These are phyloP conservation scores for Sisymbrium irio DNA, from an alignment of 345 rosid genomes.

Conservation along the genomic window DNA sequence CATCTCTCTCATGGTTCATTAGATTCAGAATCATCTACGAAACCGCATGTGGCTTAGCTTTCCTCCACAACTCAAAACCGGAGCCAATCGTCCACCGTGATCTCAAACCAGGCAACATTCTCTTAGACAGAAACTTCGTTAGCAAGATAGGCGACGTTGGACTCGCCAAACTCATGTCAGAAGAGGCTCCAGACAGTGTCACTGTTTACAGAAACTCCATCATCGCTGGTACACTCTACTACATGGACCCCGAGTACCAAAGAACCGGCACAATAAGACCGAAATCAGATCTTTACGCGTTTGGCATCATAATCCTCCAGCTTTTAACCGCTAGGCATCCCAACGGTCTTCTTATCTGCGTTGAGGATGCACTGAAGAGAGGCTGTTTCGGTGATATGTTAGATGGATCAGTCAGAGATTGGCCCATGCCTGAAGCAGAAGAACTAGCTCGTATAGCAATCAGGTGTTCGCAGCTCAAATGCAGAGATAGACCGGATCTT, in stretches of 20 bases:
- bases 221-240: slow-evolving; percentile 71
- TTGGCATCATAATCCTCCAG: slow-evolving; percentile 74
- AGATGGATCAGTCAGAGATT: slow-evolving; percentile 56
- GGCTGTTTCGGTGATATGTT: slow-evolving; percentile 57
- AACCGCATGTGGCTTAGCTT: slow-evolving; percentile 79
- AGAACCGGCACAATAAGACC: slow-evolving; percentile 88
- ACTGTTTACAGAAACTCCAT: slow-evolving; percentile 64
- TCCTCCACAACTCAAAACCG: slow-evolving; percentile 91
- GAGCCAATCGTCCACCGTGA: slow-evolving; percentile 85
- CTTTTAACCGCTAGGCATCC: slow-evolving; percentile 61
- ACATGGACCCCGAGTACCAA: slow-evolving; percentile 92
- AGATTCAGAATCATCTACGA: slow-evolving; percentile 73
- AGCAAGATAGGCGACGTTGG: slow-evolving; percentile 93
- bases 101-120: slow-evolving; percentile 76
- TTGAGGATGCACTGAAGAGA: slow-evolving; percentile 60
- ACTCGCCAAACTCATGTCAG: slow-evolving; percentile 76
- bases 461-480: slow-evolving; percentile 67
- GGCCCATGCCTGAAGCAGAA: slow-evolving; percentile 69
- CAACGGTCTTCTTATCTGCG: slow-evolving; percentile 54
- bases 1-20: slow-evolving; percentile 75
- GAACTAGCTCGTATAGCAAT: slow-evolving; percentile 70
- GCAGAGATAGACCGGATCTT: slow-evolving; percentile 92
- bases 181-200: slow-evolving; percentile 64
- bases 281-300: slow-evolving; percentile 82
- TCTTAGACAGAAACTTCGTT: slow-evolving; percentile 66